A percentile compares a stretch with the other conserved stretches of the same genome.
Conservation (phyloP, 768 basidiomycete genomes). For the Cubamyces sp. region DNA sequence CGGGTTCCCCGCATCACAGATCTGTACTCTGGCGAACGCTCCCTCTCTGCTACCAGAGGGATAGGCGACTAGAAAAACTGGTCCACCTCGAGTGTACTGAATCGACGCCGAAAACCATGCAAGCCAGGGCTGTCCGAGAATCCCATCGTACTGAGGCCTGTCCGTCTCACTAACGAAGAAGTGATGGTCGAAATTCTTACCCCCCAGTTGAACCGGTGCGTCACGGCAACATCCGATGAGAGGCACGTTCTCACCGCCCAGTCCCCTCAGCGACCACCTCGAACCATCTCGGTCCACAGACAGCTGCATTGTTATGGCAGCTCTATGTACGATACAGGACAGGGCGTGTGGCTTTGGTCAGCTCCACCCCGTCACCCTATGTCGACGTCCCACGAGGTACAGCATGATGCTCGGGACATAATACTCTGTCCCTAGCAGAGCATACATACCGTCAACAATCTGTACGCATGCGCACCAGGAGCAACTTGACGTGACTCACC, state of each 20-base stretch:
- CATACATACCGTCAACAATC: too few relatives aligned
- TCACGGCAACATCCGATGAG: constrained; percentile 28
- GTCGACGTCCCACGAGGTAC: too few relatives aligned
- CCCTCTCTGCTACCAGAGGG: neutral
- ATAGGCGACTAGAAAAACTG: neutral
- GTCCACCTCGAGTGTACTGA: constrained; percentile 1
- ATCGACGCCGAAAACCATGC: constrained; percentile 13
- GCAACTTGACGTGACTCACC: too few relatives aligned
- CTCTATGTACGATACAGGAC: too few relatives aligned
- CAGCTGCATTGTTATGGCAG: too few relatives aligned
- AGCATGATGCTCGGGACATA: too few relatives aligned
- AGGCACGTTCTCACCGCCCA: constrained; percentile 25
- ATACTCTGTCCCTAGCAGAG: too few relatives aligned
- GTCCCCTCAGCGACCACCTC: constrained; percentile 34
- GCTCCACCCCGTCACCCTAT: too few relatives aligned
- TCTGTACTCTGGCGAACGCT: neutral
- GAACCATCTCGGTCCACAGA: constrained; percentile 31
- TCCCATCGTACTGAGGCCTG: constrained; percentile 21
- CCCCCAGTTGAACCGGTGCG: constrained; percentile 24
- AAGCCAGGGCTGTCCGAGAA: constrained; percentile 29
- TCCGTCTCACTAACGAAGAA: constrained; percentile 28
- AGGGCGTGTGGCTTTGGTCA: too few relatives aligned
- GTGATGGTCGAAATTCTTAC: constrained; percentile 33
- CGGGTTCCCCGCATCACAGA: neutral
- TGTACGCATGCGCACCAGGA: too few relatives aligned